These are phyloP conservation scores for Cladosporium halotolerans DNA, from an alignment of 2,329 filamentous ascomycete genomes.

Conservation along the genomic window DNA sequence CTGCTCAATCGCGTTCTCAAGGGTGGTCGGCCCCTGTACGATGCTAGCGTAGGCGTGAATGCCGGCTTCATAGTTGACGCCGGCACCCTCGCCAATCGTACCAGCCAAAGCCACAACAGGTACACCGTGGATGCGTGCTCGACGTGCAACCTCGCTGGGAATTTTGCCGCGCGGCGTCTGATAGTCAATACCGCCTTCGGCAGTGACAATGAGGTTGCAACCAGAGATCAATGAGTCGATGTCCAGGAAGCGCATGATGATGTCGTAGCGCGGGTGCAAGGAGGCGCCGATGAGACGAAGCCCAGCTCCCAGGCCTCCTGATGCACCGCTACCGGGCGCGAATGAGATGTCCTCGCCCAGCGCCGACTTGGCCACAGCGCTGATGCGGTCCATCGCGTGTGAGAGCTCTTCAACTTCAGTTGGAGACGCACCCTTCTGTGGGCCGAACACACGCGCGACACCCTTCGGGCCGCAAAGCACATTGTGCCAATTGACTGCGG, in stretches of 20 bases:
- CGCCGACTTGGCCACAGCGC: constrained; percentile 30
- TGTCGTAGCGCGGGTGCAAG: constrained; percentile 44
- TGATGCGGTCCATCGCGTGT: constrained; percentile 38
- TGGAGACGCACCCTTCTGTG: constrained; percentile 46
- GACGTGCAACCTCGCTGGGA: constrained; percentile 46
- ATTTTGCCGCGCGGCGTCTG: constrained; percentile 50
- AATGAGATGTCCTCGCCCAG: constrained; percentile 34
- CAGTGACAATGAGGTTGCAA: constrained; percentile 48
- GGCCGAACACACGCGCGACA: constrained; percentile 47
- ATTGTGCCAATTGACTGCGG: constrained; percentile 48
- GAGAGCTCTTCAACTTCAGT: constrained; percentile 40
- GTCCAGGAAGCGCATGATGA: constrained; percentile 47
- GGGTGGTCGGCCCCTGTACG: constrained; percentile 28
- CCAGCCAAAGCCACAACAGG: constrained; percentile 43
- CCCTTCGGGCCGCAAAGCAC: constrained; percentile 45
- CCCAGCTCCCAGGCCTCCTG: constrained; percentile 48
- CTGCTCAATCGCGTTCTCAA: constrained; percentile 31
- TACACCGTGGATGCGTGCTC: constrained; percentile 41
- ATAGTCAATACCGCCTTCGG: constrained; percentile 48
- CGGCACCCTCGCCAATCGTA: constrained; percentile 35
- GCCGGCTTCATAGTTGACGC: constrained; percentile 30
- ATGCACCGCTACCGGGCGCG: constrained; percentile 45
- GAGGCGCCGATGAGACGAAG: constrained; percentile 43
- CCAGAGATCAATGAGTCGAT: constrained; percentile 42
- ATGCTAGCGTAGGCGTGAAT: constrained; percentile 35